phyloP scores from a whole-genome alignment of 2,329 filamentous ascomycete genomes.

The Pseudogymnoascus sp. region DNA sequence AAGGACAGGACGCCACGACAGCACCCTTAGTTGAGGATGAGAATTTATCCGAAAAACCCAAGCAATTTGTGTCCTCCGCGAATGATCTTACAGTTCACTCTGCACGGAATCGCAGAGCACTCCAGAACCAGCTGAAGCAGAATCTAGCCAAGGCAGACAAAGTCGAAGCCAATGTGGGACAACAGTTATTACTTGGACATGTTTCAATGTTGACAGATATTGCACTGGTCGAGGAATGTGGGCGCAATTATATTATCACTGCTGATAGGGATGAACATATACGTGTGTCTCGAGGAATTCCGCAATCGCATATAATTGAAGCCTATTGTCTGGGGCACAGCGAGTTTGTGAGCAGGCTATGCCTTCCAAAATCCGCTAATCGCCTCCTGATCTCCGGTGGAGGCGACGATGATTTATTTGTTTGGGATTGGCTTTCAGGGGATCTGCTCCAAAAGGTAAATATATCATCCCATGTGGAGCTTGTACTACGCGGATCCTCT shows the following conservation, averaged over 20 bases:
- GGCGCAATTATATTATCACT: slow-evolving; percentile 56
- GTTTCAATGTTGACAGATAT: slow-evolving; percentile 90
- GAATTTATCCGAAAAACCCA: slow-evolving; percentile 15
- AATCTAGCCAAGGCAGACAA: slow-evolving; percentile 30
- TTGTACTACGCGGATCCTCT: slow-evolving; percentile 25
- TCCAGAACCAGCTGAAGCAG: slow-evolving; percentile 51
- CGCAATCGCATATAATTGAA: slow-evolving; percentile 84
- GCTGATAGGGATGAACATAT: slow-evolving; percentile 77
- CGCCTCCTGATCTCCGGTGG: slow-evolving; percentile 77
- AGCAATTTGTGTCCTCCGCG: slow-evolving; percentile 44
- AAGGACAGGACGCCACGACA: slow-evolving; percentile 18
- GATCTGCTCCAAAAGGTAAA: slow-evolving; percentile 49
- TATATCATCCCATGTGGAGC: slow-evolving; percentile 41
- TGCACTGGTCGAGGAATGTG: slow-evolving; percentile 47
- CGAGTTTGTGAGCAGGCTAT: slow-evolving; percentile 75
- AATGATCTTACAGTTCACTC: slow-evolving; percentile 59
- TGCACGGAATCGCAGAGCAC: slow-evolving; percentile 53
- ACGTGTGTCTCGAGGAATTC: slow-evolving; percentile 72
- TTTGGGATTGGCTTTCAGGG: slow-evolving; percentile 68
- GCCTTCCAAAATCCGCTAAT: slow-evolving; percentile 50
- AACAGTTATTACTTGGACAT: slow-evolving; percentile 78
- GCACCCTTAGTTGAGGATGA: background rate
- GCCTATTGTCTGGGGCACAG: slow-evolving; percentile 82
- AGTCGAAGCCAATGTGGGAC: slow-evolving; percentile 54
- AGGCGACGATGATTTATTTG: slow-evolving; percentile 69